Base-by-base conservation (phyloP, 257 asterid genomes). In the Jasminum sambac region DNA sequence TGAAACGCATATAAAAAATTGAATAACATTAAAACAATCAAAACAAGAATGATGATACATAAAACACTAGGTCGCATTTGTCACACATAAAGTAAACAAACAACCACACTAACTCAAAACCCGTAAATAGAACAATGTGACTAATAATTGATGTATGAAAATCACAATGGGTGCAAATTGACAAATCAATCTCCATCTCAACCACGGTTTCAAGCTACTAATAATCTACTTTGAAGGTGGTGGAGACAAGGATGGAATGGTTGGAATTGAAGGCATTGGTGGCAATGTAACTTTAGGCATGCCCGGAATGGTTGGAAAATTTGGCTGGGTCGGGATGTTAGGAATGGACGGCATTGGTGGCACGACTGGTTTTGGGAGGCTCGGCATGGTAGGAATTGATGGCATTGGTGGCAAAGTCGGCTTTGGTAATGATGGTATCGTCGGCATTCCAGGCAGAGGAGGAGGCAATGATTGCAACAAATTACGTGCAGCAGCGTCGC, bases 401-500 rank as follows among this genome's bases (percentile, higher is more conserved):
- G 44, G 63, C 26, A 67, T 67, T 30, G 23, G 39, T 43, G 61
- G 59, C 41, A 41, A 44, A 12, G 68, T 64, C n/a, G 42, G 71
- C 10, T 66, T 42, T 5, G 70, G 70, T 19, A 66, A 5, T 5
- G 59, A 1, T 3, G 59, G 59, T 21, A 66, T 40, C n/a, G 50
- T 13, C 39, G 68, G 68, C 50, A 64, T 11, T 39, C 77, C 75
- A 69, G 34, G 81, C 63, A 39, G 74, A 78, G 16, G 10, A 64
- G 34, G 68, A 68, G 21, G 76, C 26, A 21, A 10, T 11, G 14
- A 55, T 30, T 80, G 84, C 30, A 72, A 68, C 13, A 80, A 68
- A 40, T 66, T 25, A 14, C 81, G 79, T 11, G 72, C 74, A 17
- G 72, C 74, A 17, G 79, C 81, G 24, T 65, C 46, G 5, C 66